Percentiles rank a stretch among this genome's conserved stretches.
phyloP scores from a whole-genome alignment of 768 basidiomycete genomes.

The Neoboletus brunneissimus region DNA sequence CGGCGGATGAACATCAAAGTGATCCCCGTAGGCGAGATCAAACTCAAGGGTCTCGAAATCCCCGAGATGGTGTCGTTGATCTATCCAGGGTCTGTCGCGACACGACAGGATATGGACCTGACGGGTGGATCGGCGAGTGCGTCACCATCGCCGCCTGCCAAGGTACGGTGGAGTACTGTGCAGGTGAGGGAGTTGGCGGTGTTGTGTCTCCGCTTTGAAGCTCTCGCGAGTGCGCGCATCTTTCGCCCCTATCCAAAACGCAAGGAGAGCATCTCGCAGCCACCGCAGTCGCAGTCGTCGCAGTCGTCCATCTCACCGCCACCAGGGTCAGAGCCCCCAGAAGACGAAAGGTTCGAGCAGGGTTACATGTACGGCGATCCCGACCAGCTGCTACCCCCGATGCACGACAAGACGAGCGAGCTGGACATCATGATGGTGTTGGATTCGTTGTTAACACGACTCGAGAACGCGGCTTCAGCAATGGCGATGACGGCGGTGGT shows the following conservation, averaged over 20 bases:
- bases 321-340: constrained; percentile 12
- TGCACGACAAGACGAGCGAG: constrained; percentile 69
- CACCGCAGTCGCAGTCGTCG: constrained; percentile 1
- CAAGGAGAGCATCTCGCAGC: constrained; percentile 27
- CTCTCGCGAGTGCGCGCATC: constrained; percentile 59
- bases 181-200: constrained; percentile 73
- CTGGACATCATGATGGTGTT: constrained; percentile 70
- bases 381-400: constrained; percentile 60
- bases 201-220: constrained; percentile 77
- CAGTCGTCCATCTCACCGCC: constrained; percentile 3
- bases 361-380: constrained; percentile 57
- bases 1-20: constrained; percentile 66
- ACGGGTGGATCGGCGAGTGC: constrained; percentile 16
- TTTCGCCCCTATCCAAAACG: constrained; percentile 47
- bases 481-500: constrained; percentile 14
- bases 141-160: constrained; percentile 20
- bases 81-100: constrained; percentile 72
- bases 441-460: constrained; percentile 69
- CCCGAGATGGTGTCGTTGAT: constrained; percentile 85
- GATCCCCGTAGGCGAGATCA: constrained; percentile 80
- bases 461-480: constrained; percentile 65
- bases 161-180: constrained; percentile 66
- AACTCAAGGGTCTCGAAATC: constrained; percentile 91
- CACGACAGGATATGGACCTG: constrained; percentile 60
- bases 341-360: constrained; percentile 26